Percentiles rank a stretch among this genome's conserved stretches.
Conservation (phyloP, 2,329 filamentous ascomycete species). For the Pseudogymnoascus sp. region DNA sequence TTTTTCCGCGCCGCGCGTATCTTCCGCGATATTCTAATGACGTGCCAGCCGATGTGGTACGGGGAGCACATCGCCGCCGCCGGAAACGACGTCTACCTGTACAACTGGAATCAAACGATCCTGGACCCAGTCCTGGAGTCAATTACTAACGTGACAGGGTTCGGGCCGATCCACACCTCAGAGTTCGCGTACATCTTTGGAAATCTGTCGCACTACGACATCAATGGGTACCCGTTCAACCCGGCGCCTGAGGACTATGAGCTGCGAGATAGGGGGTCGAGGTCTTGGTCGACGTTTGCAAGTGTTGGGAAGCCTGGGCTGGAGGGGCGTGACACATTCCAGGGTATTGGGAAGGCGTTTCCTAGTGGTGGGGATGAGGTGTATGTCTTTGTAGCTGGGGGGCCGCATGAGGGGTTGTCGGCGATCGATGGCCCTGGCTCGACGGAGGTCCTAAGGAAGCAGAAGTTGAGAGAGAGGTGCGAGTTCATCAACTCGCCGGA, state of each 20-base stretch:
- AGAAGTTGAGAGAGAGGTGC: slow-evolving; percentile 42
- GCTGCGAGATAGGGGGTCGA: slow-evolving; percentile 34
- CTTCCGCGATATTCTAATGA: slow-evolving; percentile 46
- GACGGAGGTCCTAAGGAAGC: slow-evolving; percentile 21
- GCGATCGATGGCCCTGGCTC: slow-evolving; percentile 30
- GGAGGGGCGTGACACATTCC: slow-evolving; percentile 32
- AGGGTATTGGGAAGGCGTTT: slow-evolving; percentile 36
- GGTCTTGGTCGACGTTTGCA: slow-evolving; percentile 43
- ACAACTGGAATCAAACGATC: slow-evolving; percentile 49
- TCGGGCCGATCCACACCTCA: slow-evolving; percentile 44
- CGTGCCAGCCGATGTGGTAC: slow-evolving; percentile 38
- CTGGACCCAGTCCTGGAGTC: slow-evolving; percentile 37
- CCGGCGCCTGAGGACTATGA: slow-evolving; percentile 35
- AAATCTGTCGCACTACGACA: slow-evolving; percentile 39
- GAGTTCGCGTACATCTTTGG: slow-evolving; percentile 48
- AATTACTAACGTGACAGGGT: slow-evolving; percentile 28
- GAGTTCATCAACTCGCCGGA: slow-evolving; percentile 32
- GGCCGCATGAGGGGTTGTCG: slow-evolving; percentile 37
- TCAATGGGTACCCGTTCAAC: slow-evolving; percentile 28
- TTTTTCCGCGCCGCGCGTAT: slow-evolving; percentile 44
- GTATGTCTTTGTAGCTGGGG: slow-evolving; percentile 39
- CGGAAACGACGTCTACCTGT: slow-evolving; percentile 40
- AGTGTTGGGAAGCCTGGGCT: slow-evolving; percentile 31
- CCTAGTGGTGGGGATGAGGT: slow-evolving; percentile 18
- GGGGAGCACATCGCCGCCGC: slow-evolving; percentile 35